Conservation (phyloP, 1,284 basidiomycete species). For the Trichosporon coremiiforme region DNA sequence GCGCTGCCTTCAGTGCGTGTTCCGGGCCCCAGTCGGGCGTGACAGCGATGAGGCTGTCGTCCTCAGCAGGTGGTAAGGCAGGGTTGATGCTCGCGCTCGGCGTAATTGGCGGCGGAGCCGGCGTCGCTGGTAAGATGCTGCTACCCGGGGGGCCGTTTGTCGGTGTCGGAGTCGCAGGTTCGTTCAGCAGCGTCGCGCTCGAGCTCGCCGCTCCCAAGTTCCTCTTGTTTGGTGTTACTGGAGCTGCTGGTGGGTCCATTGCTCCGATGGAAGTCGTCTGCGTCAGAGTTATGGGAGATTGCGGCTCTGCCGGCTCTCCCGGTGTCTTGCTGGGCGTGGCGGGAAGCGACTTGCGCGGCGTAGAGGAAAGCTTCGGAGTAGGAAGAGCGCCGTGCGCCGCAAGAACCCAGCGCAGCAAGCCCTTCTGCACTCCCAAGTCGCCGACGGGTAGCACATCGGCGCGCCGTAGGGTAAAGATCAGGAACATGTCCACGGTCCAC, state of each 20-base stretch:
- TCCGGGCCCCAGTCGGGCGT: conserved; percentile 35
- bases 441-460: conserved; percentile 80
- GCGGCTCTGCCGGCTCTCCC: background rate
- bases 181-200: conserved; percentile 13
- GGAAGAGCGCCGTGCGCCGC: conserved; percentile 61
- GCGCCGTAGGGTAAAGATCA: conserved; percentile 79
- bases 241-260: background rate
- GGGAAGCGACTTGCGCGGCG: conserved; percentile 48
- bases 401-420: conserved; percentile 74
- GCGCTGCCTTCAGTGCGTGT: conserved; percentile 38
- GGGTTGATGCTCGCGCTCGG: conserved; percentile 29
- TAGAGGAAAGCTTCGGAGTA: conserved; percentile 53
- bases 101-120: conserved; percentile 27
- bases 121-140: background rate
- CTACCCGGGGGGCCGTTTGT: background rate
- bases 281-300: too few species aligned
- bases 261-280: too few species aligned
- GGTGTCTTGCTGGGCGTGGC: conserved; percentile 18
- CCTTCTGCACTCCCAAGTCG: conserved; percentile 79
- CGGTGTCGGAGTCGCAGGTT: conserved; percentile 1
- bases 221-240: background rate
- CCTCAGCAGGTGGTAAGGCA: conserved; percentile 24
- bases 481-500: conserved; percentile 78
- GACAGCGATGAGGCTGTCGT: conserved; percentile 24
- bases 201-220: background rate